Base-by-base conservation (phyloP, 2,329 filamentous ascomycete species). In the Fusarium sp. region DNA sequence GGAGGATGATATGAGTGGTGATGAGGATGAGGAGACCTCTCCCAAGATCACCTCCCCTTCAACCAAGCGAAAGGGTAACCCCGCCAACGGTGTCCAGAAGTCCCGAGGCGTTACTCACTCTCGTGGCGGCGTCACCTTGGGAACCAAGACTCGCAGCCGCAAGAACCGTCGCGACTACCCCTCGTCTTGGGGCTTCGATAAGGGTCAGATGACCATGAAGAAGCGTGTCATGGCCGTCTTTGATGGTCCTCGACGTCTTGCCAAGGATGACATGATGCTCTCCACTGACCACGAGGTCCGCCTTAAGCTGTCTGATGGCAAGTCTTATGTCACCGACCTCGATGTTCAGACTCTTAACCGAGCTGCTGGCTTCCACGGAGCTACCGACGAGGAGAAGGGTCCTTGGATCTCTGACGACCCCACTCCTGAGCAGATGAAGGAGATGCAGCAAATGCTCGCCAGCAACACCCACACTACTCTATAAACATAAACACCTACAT, bases 261-360 rank as follows among this genome's bases (percentile, higher is more conserved):
- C 93, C 88, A 98, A 98, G 84, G 96, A 99, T 78, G 96, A 99
- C 82, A 96, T 98, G 93, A 97, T 98, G 94, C 90, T 99, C 51
- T 93, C 94, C 73, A 94, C 92, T 18, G 94, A 97, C 74, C 94
- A 96, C 76, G 96, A 99, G 82, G 93, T 98, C 40, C 93, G 95
- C 76, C 86, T 97, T 79, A 90, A 90, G 80, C 86, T 98, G 20
- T 88, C 88, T 25, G 91, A 93, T 76, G 88, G 88, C 76, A 89
- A 92, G 75, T 86, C 88, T 2, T 98, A 97, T 78, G 90, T 98
- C 41, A 98, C 95, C 9, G 96, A 98, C 77, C 86, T 99, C 46
- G 96, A 98, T 77, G 89, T 98, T 53, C 91, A 96, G 83, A 98
- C 94, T 3, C 80, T 98, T 78, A 91, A 92, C 79, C 89, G 95